Evolutionary conservation across 2,329 filamentous ascomycete species (phyloP).

Genomic region (Alternaria panax): DNA sequence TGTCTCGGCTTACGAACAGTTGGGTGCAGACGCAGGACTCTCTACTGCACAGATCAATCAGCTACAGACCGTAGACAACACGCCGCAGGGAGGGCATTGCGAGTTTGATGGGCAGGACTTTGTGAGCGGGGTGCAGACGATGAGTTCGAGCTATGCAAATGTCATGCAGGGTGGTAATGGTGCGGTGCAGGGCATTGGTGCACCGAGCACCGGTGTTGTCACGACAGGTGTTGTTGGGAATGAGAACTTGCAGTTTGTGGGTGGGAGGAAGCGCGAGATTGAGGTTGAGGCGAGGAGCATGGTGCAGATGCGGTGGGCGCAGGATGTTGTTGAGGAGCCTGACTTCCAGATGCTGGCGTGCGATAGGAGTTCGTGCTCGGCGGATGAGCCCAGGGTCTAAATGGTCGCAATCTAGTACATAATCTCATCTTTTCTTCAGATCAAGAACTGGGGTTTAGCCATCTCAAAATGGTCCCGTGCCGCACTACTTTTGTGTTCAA

Average conservation of each 20-base stretch:
- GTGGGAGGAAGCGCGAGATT: conserved; percentile 33
- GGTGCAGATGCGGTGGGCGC: conserved; percentile 42
- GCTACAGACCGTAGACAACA: conserved; percentile 65
- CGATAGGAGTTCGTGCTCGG: conserved; percentile 33
- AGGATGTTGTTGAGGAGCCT: conserved; percentile 29
- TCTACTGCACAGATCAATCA: conserved; percentile 55
- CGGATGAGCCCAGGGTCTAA: conserved; percentile 10
- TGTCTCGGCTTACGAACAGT: conserved; percentile 60
- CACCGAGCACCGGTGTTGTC: conserved; percentile 54
- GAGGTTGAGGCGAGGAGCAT: conserved; percentile 28
- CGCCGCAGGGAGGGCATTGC: conserved; percentile 65
- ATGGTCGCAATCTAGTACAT: conserved; percentile 5
- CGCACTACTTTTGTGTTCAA: background rate
- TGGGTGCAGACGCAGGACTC: conserved; percentile 56
- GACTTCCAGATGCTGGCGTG: conserved; percentile 33
- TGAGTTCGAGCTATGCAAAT: conserved; percentile 60
- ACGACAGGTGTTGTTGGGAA: conserved; percentile 59
- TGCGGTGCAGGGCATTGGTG: conserved; percentile 56
- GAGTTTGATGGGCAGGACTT: conserved; percentile 65
- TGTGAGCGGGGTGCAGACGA: conserved; percentile 64
- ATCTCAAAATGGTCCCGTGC: background rate
- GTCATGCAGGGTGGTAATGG: conserved; percentile 64
- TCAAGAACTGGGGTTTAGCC: background rate
- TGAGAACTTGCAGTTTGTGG: conserved; percentile 55
- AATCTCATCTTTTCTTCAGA: conserved; percentile 1